Conservation (phyloP, 1,139 yeast genomes). For the Diutina ranongensis region DNA sequence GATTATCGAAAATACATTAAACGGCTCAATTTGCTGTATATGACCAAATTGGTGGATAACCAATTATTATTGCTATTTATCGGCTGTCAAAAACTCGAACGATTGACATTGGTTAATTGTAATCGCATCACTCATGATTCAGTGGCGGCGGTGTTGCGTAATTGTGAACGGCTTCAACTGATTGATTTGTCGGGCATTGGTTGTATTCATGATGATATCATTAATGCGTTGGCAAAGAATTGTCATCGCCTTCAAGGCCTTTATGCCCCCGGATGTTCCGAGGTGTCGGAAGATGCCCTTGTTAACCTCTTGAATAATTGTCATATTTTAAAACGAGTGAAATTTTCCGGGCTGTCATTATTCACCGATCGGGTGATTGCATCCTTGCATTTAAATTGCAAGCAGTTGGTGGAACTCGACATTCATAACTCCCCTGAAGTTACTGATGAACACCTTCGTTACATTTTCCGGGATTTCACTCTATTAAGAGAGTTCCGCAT, state of each 20-base stretch:
- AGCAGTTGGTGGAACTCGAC: constrained; percentile 79
- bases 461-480: constrained; percentile 52
- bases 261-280: constrained; percentile 77
- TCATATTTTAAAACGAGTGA: constrained; percentile 70
- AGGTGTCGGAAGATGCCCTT: constrained; percentile 59
- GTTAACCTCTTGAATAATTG: constrained; percentile 48
- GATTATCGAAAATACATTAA: constrained; percentile 67
- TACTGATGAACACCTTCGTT: constrained; percentile 48
- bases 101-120: constrained; percentile 79
- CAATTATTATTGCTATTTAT: constrained; percentile 40
- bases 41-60: constrained; percentile 60
- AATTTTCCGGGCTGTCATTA: constrained; percentile 59
- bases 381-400: constrained; percentile 58
- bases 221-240: constrained; percentile 54
- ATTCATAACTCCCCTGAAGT: constrained; percentile 73
- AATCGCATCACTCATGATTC: constrained; percentile 50
- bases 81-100: constrained; percentile 69
- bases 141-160: constrained; percentile 47
- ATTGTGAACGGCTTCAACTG: constrained; percentile 66
- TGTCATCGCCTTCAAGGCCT: constrained; percentile 80
- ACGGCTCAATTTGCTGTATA: constrained; percentile 68
- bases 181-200: constrained; percentile 86
- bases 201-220: constrained; percentile 54
- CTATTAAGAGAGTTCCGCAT: constrained; percentile 77
- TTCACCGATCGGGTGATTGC: constrained; percentile 62